A percentile compares a stretch with the other conserved stretches of the same genome.
These are phyloP conservation scores for Middelhovenomyces tepae DNA, from an alignment of 805 yeast species.

Conservation along the genomic window DNA sequence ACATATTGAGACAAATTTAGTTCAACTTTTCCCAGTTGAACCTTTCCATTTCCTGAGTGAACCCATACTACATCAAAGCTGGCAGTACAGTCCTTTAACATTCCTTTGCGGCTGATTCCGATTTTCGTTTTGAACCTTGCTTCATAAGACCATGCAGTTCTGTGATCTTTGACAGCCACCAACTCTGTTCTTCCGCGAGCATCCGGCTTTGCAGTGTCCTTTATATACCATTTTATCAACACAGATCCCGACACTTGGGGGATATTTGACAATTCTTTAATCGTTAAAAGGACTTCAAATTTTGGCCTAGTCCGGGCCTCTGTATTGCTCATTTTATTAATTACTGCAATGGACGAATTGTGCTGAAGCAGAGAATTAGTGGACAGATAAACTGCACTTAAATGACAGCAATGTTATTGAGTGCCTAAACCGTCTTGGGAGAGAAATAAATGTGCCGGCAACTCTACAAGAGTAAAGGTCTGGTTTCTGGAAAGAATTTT, in stretches of 20 bases:
- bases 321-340: too few relatives aligned
- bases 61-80: slow-evolving; percentile 40
- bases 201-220: slow-evolving; percentile 41
- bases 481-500: too few relatives aligned
- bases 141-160: slow-evolving; percentile 40
- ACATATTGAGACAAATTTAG: slow-evolving; percentile 69
- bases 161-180: slow-evolving; percentile 41
- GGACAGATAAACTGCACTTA: too few relatives aligned
- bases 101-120: slow-evolving; percentile 30
- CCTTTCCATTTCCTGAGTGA: slow-evolving; percentile 30
- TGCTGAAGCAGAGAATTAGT: too few relatives aligned
- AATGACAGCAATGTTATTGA: too few relatives aligned
- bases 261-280: slow-evolving; percentile 69
- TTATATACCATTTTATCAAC: slow-evolving; percentile 52
- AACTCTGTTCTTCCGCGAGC: slow-evolving; percentile 38
- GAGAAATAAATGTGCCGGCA: background rate
- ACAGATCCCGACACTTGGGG: slow-evolving; percentile 72
- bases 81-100: slow-evolving; percentile 30
- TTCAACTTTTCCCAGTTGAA: slow-evolving; percentile 55
- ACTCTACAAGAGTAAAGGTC: background rate
- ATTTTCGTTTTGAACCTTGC: slow-evolving; percentile 34
- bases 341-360: too few relatives aligned
- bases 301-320: too few relatives aligned
- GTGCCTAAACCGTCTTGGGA: background rate
- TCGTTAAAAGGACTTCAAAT: slow-evolving; percentile 49